phyloP scores from a whole-genome alignment of 495 filamentous ascomycete species.

The Penicillium paradoxum region DNA sequence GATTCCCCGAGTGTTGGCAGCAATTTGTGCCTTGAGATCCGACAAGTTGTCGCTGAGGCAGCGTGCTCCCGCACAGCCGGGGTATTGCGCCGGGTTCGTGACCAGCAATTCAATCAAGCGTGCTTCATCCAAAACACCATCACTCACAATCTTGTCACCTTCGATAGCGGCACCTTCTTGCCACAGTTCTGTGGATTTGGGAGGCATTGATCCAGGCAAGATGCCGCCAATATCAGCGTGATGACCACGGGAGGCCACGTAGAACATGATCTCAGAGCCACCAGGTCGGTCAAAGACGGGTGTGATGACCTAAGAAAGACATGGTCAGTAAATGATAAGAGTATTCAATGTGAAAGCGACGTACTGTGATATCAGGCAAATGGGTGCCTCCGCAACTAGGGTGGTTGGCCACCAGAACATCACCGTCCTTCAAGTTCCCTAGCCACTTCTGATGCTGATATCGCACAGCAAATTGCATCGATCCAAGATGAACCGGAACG shows the following conservation, averaged over 20 bases:
- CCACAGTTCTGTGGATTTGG: slow-evolving; percentile 84
- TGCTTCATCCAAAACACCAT: slow-evolving; percentile 84
- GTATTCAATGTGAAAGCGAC: neutral
- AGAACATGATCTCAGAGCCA: slow-evolving; percentile 88
- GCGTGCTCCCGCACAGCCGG: slow-evolving; percentile 83
- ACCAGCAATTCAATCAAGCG: slow-evolving; percentile 80
- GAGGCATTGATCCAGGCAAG: slow-evolving; percentile 93
- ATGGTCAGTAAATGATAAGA: neutral
- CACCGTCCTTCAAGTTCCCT: slow-evolving; percentile 80
- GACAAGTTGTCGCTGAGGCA: slow-evolving; percentile 93
- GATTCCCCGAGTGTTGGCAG: slow-evolving; percentile 94
- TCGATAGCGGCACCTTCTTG: slow-evolving; percentile 95
- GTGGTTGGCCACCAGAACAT: slow-evolving; percentile 94
- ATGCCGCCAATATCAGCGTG: slow-evolving; percentile 98
- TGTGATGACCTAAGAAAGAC: slow-evolving; percentile 51
- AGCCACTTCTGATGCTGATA: slow-evolving; percentile 91
- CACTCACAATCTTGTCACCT: slow-evolving; percentile 86
- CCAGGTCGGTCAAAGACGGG: slow-evolving; percentile 69
- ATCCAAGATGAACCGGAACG: slow-evolving; percentile 84
- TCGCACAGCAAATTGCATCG: slow-evolving; percentile 92
- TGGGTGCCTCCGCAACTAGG: slow-evolving; percentile 89
- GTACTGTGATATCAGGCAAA: slow-evolving; percentile 87
- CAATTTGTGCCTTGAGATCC: slow-evolving; percentile 92
- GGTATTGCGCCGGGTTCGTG: slow-evolving; percentile 75
- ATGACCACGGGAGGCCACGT: slow-evolving; percentile 91